These are phyloP conservation scores for Scenedesmus sp. DNA, from an alignment of 163 green algal species.

Conservation along the genomic window DNA sequence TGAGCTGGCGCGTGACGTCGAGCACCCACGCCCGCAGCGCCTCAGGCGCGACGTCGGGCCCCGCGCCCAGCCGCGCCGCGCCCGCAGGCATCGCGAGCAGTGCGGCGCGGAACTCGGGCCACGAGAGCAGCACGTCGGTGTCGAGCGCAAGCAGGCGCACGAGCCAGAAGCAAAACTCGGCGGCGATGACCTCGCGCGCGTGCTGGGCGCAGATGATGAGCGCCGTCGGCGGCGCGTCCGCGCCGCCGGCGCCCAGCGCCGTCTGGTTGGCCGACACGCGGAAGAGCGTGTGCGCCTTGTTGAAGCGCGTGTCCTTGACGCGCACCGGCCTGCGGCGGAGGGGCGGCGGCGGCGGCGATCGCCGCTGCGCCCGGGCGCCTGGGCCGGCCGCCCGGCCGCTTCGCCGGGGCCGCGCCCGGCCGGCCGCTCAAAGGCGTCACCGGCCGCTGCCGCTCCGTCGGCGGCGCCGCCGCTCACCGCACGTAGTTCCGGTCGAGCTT, in stretches of 20 bases:
- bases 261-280: background rate
- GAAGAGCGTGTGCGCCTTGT: background rate
- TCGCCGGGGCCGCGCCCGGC: too few relatives aligned
- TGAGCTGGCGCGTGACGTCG: background rate
- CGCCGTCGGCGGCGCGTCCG: conserved; percentile 2
- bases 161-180: conserved; percentile 28
- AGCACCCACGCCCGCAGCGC: background rate
- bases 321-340: background rate
- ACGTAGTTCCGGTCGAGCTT: too few relatives aligned
- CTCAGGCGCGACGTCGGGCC: background rate
- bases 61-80: background rate
- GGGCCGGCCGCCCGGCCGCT: too few relatives aligned
- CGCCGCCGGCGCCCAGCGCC: too few relatives aligned
- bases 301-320: background rate
- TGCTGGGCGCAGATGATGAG: conserved; percentile 39
- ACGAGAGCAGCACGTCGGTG: background rate
- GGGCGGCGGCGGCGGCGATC: background rate
- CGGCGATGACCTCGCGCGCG: conserved; percentile 20
- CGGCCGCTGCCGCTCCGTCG: too few relatives aligned
- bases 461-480: too few relatives aligned
- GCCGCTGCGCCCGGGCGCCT: too few relatives aligned
- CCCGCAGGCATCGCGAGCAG: background rate
- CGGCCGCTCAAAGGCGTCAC: too few relatives aligned
- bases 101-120: conserved; percentile 9
- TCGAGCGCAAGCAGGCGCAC: background rate